Evolutionary conservation across 768 basidiomycete species (phyloP), one percentile per base, ranked within the genome.

Genomic region (Naganishia randhawae): DNA sequence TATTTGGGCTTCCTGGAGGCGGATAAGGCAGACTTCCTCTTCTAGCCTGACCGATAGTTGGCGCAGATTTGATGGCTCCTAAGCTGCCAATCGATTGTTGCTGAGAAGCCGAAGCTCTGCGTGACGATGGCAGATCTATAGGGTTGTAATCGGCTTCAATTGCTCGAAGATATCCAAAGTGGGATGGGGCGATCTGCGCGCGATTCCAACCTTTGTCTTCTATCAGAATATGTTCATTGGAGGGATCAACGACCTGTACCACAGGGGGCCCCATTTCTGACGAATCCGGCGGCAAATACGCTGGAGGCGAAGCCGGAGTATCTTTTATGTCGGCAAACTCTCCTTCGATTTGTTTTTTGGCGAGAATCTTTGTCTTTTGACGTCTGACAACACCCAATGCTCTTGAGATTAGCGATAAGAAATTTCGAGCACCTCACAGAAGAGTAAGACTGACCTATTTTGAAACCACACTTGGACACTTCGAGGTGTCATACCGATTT

Each of bases 401-500:
- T 27, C 27, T 27, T 31, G 63, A 48, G n/a, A 32, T 29, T n/a
- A 51, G 29, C 37, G 9, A 29, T 63, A 11, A 9, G 17, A 63
- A 29, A 0, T 65, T 8, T 31, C 57, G 8, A 8, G 32, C 9
- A 19, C 22, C 14, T n/a, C 35, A 5, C 33, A 7, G 13, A n/a
- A 25, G 33, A 27, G 33, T 32, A 16, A 10, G 8, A 69, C 76
- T 66, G 33, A 76, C 78, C 78, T 71, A 62, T 79, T 79, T 53
- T 78, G 77, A 70, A 79, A 79, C 82, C 85, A 83, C 67, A 95
- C 94, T 85, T 98, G 94, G 1, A 98, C 90, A n/a, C 91, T 92
- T 69, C 94, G 83, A 25, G 92, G 86, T 11, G 90, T 89, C 94
- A 98, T 98, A 70, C 87, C 88, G 67, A 97, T 86, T 81, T 92